Percentiles rank a stretch among this genome's conserved stretches.
Conservation (phyloP, 495 filamentous ascomycete species). For the Annulohypoxylon nitens region DNA sequence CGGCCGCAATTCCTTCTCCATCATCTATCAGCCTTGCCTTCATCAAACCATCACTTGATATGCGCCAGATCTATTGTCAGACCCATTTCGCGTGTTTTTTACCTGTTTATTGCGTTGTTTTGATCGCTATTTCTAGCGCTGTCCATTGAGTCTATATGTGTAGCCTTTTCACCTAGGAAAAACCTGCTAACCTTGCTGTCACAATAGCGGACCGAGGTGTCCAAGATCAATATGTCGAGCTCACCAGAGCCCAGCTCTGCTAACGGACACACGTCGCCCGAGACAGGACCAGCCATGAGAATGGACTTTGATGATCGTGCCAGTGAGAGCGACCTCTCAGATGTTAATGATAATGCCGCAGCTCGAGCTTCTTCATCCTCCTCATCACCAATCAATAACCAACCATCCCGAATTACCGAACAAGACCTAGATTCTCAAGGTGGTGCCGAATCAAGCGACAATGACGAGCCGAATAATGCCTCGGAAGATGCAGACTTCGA, state of each 20-base stretch:
- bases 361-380: conserved; percentile 43
- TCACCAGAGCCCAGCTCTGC: conserved; percentile 61
- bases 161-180: conserved; percentile 34
- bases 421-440: conserved; percentile 69
- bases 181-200: conserved; percentile 61
- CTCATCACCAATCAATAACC: conserved; percentile 64
- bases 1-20: conserved; percentile 57
- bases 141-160: conserved; percentile 40
- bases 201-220: conserved; percentile 58
- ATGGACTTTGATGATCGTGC: conserved; percentile 50
- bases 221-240: conserved; percentile 63
- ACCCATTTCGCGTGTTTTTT: conserved; percentile 50
- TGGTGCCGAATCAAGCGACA: conserved; percentile 66
- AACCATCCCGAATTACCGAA: conserved; percentile 71
- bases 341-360: conserved; percentile 55
- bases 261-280: conserved; percentile 57
- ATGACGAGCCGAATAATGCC: conserved; percentile 68
- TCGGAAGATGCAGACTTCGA: conserved; percentile 86
- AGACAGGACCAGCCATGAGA: conserved; percentile 44
- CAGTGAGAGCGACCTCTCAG: conserved; percentile 64
- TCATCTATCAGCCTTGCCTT: conserved; percentile 59
- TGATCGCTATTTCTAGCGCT: conserved; percentile 57
- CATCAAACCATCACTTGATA: conserved; percentile 59
- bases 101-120: conserved; percentile 47
- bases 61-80: conserved; percentile 58